phyloP scores from a whole-genome alignment of 2,329 filamentous ascomycete genomes.

The Colletotrichum lentis region DNA sequence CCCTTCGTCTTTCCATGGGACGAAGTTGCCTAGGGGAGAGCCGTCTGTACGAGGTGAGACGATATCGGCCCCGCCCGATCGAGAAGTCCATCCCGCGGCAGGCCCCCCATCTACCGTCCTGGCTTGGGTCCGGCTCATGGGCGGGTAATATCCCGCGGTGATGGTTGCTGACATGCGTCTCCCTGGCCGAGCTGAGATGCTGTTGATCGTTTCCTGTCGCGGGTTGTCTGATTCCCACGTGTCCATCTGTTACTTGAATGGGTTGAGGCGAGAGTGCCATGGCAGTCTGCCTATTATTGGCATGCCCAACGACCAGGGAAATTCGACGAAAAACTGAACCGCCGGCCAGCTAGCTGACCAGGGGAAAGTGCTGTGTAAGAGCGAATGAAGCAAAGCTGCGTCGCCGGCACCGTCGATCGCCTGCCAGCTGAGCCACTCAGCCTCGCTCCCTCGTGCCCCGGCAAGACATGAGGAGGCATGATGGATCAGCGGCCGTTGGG shows the following conservation, averaged over 20 bases:
- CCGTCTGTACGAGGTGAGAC: slow-evolving; percentile 23
- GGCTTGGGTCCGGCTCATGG: slow-evolving; percentile 2
- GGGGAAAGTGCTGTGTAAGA: neutral
- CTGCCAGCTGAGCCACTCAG: slow-evolving; percentile 16
- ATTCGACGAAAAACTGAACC: neutral
- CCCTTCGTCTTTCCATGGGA: neutral
- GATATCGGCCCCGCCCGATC: slow-evolving; percentile 28
- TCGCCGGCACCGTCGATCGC: slow-evolving; percentile 17
- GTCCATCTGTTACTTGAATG: neutral
- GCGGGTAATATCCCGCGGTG: slow-evolving; percentile 1
- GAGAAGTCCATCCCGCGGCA: neutral
- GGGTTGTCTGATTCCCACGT: neutral
- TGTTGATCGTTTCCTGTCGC: neutral
- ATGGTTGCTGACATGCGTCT: slow-evolving; percentile 17
- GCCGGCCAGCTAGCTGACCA: slow-evolving; percentile 4
- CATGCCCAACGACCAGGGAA: too few species aligned
- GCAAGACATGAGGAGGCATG: neutral
- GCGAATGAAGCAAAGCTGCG: neutral
- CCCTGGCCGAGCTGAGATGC: slow-evolving; percentile 8
- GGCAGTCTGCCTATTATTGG: slow-evolving; percentile 3
- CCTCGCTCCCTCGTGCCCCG: neutral
- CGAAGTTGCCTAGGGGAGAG: neutral
- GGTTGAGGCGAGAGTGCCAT: neutral
- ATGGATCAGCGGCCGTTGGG: slow-evolving; percentile 12
- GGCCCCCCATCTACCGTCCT: slow-evolving; percentile 25